Base-by-base conservation (phyloP, 192 early-diverging fungal species). In the Allomyces arbusculus region DNA sequence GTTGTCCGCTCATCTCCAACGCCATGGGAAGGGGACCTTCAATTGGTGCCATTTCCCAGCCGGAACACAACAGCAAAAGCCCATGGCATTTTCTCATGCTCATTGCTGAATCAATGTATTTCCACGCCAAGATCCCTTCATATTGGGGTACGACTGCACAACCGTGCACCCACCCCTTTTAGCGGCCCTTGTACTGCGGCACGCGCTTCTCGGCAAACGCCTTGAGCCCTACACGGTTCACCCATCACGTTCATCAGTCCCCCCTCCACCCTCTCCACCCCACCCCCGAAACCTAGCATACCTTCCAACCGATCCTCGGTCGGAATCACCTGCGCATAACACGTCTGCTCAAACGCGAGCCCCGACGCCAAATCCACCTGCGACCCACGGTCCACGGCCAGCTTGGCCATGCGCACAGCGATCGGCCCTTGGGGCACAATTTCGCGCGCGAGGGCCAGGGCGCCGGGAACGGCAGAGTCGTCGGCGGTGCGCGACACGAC, bases 241-340 rank as follows among this genome's bases (percentile, higher is more conserved):
- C 23, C 16, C n/a, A 62, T 4, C 70, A 72, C 68, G 64, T 44
- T 20, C 71, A 73, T 65, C 73, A 72, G 62, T 70, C 72, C 7
- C 71, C 62, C 0, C 74, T 70, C 23, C 24, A 24, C 44, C 77
- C 44, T 8, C 33, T 8, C 33, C 33, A 3, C 33, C 63, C 75
- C 74, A 62, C 74, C 78, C 16, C 63, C 66, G 66, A 75, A 79
- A 9, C 76, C 79, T 25, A 73, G 72, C 70, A 83, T 68, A 68
- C 91, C 94, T 76, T 98, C 95, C 62, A 95, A 68, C 61, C 95
- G 77, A 78, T 98, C 95, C 67, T 92, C 82, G 2, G 95, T 92
- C 0, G 89, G 92, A 70, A 98, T 91, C 16, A 96, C 86, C 68
- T 92, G 88, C 0, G 87, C 92, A 68, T 98, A 98, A 74, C 90